Evolutionary conservation across 176 grass and related monocot species (phyloP), one percentile per base, ranked within the genome.

Genomic region (Aegilops speltoides): DNA sequence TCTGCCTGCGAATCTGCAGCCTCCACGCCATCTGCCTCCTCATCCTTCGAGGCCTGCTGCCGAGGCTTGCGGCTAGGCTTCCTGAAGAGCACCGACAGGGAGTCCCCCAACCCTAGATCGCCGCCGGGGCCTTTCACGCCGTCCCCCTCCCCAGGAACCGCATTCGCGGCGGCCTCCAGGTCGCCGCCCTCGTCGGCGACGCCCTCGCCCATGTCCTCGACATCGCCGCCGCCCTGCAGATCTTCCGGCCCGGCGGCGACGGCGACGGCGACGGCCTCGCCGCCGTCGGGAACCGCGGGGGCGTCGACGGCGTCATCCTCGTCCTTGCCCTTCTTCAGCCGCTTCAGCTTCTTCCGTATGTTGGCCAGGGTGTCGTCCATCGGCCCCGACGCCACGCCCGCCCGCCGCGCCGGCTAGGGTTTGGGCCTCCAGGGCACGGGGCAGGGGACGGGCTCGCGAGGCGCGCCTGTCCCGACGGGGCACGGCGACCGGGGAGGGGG

Each of bases 331-430:
- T 79, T 96, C 90, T 94, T 99, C 65, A 87, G 94, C 61, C 89
- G 83, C 89, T 88, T 96, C 87, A 99, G 56, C 73, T 94, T 99
- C 86, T 93, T 96, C 89, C 50, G 94, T 88, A 99, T 96, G 9
- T 62, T 80, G 52, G 97, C 94, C 87, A 99, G 89, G 82, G 97
- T 99, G 71, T 99, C 92, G 78, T 94, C 88, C 83, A 99, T 94
- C 90, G 91, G 90, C 28, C 90, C 87, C 60, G 74, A 76, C 74
- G 64, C 73, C 79, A 50, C 86, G 31, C 61, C 29, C 73, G 73
- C 25, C 73, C 43, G 14, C 43, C 73, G 43, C 73, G 73, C 73
- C 43, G 48, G 43, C 73, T 76, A 76, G 73, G 73, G 73, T 76
- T 76, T 76, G 73, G 73, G 73, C 73, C 25, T 76, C 73, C 73